Conservation (phyloP, 345 rosid species). For the Syzygium aqueum region DNA sequence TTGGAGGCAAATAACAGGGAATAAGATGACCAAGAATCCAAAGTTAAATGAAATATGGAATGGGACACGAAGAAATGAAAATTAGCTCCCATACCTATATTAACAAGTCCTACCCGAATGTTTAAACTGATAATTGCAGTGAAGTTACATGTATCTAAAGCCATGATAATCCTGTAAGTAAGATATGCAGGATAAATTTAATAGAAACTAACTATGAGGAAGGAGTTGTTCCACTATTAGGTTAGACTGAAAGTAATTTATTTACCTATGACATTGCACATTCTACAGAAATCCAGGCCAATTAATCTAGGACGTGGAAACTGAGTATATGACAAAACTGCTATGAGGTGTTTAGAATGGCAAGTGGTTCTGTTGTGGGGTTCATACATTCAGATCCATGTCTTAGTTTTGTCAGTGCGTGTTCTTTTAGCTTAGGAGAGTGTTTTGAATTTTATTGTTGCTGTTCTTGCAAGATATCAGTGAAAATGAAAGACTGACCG, state of each 20-base stretch:
- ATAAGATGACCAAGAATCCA: not conserved
- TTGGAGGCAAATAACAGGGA: not conserved
- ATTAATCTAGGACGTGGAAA: not conserved
- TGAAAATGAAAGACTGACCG: conserved; percentile 9
- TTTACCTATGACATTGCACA: not conserved
- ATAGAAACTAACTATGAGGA: not conserved
- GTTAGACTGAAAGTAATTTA: not conserved
- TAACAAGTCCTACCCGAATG: not conserved
- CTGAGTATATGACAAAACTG: not conserved
- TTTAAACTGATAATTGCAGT: not conserved
- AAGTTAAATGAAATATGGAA: not conserved
- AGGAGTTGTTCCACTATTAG: not conserved
- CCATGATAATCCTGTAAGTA: not conserved
- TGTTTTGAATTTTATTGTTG: not conserved
- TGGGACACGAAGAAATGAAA: not conserved
- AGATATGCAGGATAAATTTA: not conserved
- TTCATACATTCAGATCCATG: not conserved
- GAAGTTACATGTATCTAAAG: not conserved
- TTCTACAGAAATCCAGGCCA: not conserved
- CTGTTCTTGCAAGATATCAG: not conserved
- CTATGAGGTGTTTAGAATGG: not conserved
- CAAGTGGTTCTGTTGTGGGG: not conserved
- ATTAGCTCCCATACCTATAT: not conserved
- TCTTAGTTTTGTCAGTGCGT: not conserved
- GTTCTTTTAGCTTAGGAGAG: not conserved